A percentile compares a stretch with the other conserved stretches of the same genome.
Conservation (phyloP, 202 grass and related monocot genomes). For the Schoenoplectus tabernaemontani region DNA sequence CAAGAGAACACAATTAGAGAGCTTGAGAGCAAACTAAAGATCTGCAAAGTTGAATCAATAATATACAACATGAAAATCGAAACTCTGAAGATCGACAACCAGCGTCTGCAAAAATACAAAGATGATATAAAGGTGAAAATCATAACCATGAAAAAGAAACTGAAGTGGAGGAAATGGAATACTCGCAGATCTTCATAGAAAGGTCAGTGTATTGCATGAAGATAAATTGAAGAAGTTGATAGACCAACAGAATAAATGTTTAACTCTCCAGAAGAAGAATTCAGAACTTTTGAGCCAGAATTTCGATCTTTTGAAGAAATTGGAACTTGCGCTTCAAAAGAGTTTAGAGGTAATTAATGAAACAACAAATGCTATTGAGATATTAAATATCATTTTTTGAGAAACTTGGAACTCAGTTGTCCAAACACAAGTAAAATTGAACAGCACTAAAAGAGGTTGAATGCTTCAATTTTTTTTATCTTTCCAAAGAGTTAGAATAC, state of each 20-base stretch:
- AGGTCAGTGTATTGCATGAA: constrained; percentile 36
- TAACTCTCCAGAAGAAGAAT: constrained; percentile 44
- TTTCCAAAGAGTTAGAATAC: neutral
- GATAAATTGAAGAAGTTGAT: constrained; percentile 60
- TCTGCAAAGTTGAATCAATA: constrained; percentile 15
- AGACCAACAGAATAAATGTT: constrained; percentile 47
- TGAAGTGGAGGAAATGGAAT: constrained; percentile 63
- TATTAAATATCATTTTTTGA: neutral
- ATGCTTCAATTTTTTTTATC: neutral
- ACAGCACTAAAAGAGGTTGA: neutral
- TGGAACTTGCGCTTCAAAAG: constrained; percentile 42
- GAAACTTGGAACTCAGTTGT: neutral
- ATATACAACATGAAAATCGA: constrained; percentile 20
- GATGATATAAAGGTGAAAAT: constrained; percentile 15
- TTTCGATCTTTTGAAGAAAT: constrained; percentile 38
- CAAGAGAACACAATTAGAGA: constrained; percentile 20
- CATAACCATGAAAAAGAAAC: constrained; percentile 51
- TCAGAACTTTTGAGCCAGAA: constrained; percentile 63
- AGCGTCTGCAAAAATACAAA: constrained; percentile 4
- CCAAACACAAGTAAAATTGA: neutral
- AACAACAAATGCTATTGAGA: neutral
- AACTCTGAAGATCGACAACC: constrained; percentile 20
- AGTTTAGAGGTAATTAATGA: constrained; percentile 9
- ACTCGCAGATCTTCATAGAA: constrained; percentile 61
- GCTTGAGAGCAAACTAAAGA: constrained; percentile 25